Conservation (phyloP, 257 asterid species). For the Scutellaria minor region DNA sequence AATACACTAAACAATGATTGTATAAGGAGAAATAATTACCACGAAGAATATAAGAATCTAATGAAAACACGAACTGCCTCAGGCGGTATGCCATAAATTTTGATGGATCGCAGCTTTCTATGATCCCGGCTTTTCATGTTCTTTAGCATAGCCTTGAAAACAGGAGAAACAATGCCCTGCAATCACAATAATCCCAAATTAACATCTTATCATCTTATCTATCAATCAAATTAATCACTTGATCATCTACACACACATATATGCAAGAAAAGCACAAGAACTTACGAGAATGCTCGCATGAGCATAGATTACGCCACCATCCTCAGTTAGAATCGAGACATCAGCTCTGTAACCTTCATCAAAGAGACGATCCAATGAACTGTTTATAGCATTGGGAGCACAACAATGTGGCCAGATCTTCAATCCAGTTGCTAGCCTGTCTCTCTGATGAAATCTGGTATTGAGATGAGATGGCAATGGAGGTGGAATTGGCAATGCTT, state of each 20-base stretch:
- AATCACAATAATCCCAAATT: conserved; percentile 1
- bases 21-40: conserved; percentile 48
- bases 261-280: background rate
- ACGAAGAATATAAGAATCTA: conserved; percentile 78
- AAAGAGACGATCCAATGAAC: conserved; percentile 66
- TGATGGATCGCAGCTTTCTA: conserved; percentile 45
- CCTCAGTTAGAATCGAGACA: conserved; percentile 58
- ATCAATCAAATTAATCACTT: background rate
- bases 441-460: conserved; percentile 32
- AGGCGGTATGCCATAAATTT: conserved; percentile 73
- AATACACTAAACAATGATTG: background rate
- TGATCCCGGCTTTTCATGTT: conserved; percentile 43
- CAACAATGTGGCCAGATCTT: conserved; percentile 37
- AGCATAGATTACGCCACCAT: conserved; percentile 64
- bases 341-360: conserved; percentile 87
- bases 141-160: conserved; percentile 61
- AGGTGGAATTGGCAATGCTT: conserved; percentile 62
- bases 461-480: conserved; percentile 48
- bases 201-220: too few species aligned
- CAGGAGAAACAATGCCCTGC: conserved; percentile 85
- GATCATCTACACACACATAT: background rate
- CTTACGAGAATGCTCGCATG: conserved; percentile 77
- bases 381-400: conserved; percentile 41
- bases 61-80: conserved; percentile 80
- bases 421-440: conserved; percentile 31